Percentiles rank a stretch among this genome's conserved stretches.
Evolutionary conservation across 2,329 filamentous ascomycete species (phyloP).

Genomic region (Blastomyces percursus): DNA sequence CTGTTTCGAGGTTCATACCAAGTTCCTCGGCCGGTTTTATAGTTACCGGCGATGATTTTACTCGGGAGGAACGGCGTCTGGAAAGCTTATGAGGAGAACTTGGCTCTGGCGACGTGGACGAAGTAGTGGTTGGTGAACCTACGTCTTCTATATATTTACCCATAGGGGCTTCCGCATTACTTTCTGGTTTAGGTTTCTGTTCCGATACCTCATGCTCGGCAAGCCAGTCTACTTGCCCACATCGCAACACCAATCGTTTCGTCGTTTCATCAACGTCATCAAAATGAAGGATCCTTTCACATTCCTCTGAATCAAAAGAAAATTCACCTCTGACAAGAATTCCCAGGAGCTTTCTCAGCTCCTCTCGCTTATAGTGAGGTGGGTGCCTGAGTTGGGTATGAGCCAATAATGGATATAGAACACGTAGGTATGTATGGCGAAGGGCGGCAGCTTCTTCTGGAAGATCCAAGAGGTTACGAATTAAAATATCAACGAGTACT

Average conservation of each 20-base stretch:
- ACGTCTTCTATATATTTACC: constrained; percentile 31
- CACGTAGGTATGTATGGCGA: constrained; percentile 87
- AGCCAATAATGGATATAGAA: constrained; percentile 78
- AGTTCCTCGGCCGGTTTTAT: constrained; percentile 29
- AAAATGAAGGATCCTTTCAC: constrained; percentile 39
- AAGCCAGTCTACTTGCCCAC: constrained; percentile 38
- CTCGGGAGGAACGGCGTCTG: constrained; percentile 9
- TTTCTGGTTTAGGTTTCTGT: constrained; percentile 14
- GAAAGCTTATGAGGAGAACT: constrained; percentile 29
- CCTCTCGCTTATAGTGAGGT: constrained; percentile 82
- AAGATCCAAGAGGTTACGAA: constrained; percentile 90
- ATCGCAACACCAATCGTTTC: constrained; percentile 36
- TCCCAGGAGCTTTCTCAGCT: constrained; percentile 64
- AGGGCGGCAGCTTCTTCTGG: constrained; percentile 65
- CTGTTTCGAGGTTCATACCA: constrained; percentile 59
- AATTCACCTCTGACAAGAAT: constrained; percentile 64
- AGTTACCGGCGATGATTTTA: not conserved
- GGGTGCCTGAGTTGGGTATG: constrained; percentile 82
- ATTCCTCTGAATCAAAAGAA: constrained; percentile 40
- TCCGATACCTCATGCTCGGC: constrained; percentile 23
- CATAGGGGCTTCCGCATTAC: constrained; percentile 13
- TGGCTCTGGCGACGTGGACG: constrained; percentile 37
- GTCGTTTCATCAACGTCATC: constrained; percentile 42
- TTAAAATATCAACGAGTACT: constrained; percentile 88
- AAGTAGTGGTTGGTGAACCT: constrained; percentile 20